Evolutionary conservation across 1,139 yeast species (phyloP), one percentile per base, ranked within the genome.

Genomic region (Debaryomyces sp.): DNA sequence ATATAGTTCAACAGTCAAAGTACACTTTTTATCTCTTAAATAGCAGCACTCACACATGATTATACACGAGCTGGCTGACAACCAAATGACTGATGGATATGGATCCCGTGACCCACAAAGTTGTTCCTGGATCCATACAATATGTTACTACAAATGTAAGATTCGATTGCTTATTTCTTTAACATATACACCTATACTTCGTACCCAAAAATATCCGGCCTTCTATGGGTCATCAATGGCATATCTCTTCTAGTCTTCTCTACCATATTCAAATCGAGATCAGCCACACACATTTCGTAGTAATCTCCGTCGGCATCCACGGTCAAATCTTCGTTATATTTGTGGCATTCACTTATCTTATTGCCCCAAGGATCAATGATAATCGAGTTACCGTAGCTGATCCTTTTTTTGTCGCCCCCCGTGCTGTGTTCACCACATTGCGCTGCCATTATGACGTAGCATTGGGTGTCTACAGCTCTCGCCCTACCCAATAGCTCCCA

Each of bases 331-430:
- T 71, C 75, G 29, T 59, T 55, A 50, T 64, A 71, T 40, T 60
- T 69, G 15, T 54, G 55, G 9, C 83, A 82, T 54, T 84, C 81
- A 0, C 89, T 86, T 1, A 94, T 55, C 1, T 90, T 76, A 0
- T 82, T 78, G 1, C 99, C 98, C 96, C 96, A 90, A 0, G 98
- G 98, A 58, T 89, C 95, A 18, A 92, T 81, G 8, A 92, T 82
- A 56, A 92, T 71, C 0, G 96, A 79, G 58, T 91, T 96, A 0
- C 99, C 99, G 70, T 85, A 94, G 55, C 94, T 86, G 27, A 73
- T 66, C 52, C 88, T 65, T 39, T 67, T 65, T 30, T 64, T 58
- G 59, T 63, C 55, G 65, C 75, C 71, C 49, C 57, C 29, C 53
- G 61, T 37, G 47, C 78, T 75, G 64, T 94, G 98, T 32, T 73